Conservation (phyloP, 1,284 basidiomycete genomes). For the Irpex lacteus region DNA sequence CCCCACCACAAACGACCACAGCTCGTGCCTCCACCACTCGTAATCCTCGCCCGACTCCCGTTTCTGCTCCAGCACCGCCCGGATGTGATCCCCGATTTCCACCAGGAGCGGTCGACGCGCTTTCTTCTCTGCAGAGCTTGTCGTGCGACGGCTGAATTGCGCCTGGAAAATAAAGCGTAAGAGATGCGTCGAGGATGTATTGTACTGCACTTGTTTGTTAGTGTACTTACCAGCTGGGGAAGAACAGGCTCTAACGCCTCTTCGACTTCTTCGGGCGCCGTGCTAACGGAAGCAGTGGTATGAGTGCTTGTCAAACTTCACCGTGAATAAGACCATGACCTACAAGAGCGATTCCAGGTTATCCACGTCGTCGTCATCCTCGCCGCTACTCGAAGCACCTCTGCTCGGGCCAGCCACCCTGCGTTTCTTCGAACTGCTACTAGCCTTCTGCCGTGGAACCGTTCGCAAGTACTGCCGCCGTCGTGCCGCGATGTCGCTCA, state of each 20-base stretch:
- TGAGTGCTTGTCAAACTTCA: neutral
- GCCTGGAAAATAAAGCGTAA: neutral
- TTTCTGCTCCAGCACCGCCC: neutral
- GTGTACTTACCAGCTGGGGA: neutral
- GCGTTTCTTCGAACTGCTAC: neutral
- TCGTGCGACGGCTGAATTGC: neutral
- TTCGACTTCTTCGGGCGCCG: neutral
- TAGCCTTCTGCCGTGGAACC: neutral
- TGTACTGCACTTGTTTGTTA: neutral
- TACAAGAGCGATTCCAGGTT: conserved; percentile 1
- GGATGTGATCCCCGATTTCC: neutral
- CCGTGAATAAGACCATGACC: neutral
- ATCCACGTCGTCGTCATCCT: neutral
- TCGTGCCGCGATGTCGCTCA: conserved; percentile 1
- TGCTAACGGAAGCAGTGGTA: neutral
- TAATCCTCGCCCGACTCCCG: neutral
- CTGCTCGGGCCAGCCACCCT: neutral
- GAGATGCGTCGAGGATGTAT: neutral
- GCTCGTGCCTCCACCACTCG: conserved; percentile 1
- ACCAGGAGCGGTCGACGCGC: neutral
- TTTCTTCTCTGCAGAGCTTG: neutral
- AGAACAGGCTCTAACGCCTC: neutral
- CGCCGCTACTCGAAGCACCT: neutral
- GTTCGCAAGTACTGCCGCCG: neutral
- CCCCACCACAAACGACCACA: neutral